phyloP scores from a whole-genome alignment of 305 asterid genomes.

The Ilex paraguariensis region DNA sequence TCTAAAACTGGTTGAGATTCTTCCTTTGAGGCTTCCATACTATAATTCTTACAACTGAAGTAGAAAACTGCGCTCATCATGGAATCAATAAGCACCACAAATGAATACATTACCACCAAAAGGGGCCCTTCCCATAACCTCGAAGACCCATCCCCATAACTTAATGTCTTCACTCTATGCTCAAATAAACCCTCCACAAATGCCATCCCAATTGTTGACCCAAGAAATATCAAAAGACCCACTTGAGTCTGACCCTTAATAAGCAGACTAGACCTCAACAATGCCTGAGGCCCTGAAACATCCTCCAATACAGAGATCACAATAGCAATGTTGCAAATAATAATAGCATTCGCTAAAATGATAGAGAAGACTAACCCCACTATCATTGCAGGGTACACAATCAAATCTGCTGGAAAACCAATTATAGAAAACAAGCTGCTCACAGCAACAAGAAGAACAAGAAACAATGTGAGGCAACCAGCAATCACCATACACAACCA shows the following conservation, averaged over 20 bases:
- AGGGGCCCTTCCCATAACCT: slow-evolving; percentile 98
- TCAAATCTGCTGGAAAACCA: slow-evolving; percentile 74
- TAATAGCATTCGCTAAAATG: slow-evolving; percentile 69
- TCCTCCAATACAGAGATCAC: slow-evolving; percentile 93
- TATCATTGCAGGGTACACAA: slow-evolving; percentile 77
- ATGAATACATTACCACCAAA: slow-evolving; percentile 76
- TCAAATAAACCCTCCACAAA: slow-evolving; percentile 85
- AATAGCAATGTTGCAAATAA: slow-evolving; percentile 66
- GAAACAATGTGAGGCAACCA: slow-evolving; percentile 54
- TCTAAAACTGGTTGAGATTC: slow-evolving; percentile 62
- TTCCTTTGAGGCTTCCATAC: slow-evolving; percentile 51
- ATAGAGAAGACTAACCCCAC: slow-evolving; percentile 66
- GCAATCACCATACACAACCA: slow-evolving; percentile 61
- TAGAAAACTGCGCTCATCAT: slow-evolving; percentile 92
- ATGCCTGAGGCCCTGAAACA: slow-evolving; percentile 71
- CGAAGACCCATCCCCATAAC: slow-evolving; percentile 92
- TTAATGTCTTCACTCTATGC: slow-evolving; percentile 78
- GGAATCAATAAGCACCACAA: slow-evolving; percentile 71
- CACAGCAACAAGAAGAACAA: slow-evolving; percentile 50
- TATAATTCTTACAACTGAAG: slow-evolving; percentile 87
- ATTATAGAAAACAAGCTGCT: slow-evolving; percentile 51
- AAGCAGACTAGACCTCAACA: slow-evolving; percentile 70
- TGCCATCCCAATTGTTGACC: slow-evolving; percentile 80
- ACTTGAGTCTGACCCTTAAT: slow-evolving; percentile 88
- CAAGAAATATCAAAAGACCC: slow-evolving; percentile 83